Percentiles rank a stretch among this genome's conserved stretches.
These are phyloP conservation scores for Cucurbita moschata DNA, from an alignment of 306 rosid genomes.

Conservation along the genomic window DNA sequence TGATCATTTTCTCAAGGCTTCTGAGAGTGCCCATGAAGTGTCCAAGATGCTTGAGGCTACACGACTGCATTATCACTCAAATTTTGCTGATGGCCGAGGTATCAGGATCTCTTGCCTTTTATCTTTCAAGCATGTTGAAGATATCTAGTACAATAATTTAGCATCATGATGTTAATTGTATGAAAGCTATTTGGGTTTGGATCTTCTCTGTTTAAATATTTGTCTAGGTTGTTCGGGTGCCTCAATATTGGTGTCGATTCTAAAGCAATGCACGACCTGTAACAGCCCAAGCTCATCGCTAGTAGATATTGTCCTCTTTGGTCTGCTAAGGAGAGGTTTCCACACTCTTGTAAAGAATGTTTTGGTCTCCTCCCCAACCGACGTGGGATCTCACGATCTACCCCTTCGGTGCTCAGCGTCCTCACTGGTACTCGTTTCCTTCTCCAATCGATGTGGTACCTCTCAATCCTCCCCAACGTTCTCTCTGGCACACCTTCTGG, in stretches of 20 bases:
- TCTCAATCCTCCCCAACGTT: too few relatives aligned
- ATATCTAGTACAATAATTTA: background rate
- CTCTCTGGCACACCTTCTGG: too few relatives aligned
- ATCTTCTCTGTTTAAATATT: background rate
- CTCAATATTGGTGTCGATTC: background rate
- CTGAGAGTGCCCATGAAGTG: slow-evolving; percentile 80
- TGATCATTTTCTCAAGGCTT: slow-evolving; percentile 79
- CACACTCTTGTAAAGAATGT: too few relatives aligned
- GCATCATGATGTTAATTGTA: background rate
- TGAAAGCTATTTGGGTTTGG: background rate
- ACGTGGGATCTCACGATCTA: too few relatives aligned
- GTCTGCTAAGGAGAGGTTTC: too few relatives aligned
- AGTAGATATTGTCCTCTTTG: too few relatives aligned
- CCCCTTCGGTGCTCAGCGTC: too few relatives aligned
- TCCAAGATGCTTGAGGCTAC: slow-evolving; percentile 96
- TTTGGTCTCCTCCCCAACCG: too few relatives aligned
- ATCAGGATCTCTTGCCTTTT: background rate
- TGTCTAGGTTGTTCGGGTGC: background rate
- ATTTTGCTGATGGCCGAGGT: slow-evolving; percentile 92
- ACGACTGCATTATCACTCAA: slow-evolving; percentile 80
- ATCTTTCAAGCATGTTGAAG: background rate
- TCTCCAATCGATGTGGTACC: too few relatives aligned
- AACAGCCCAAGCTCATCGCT: too few relatives aligned
- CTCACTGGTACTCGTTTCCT: too few relatives aligned
- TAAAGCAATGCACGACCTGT: background rate